Evolutionary conservation across 2,329 filamentous ascomycete species (phyloP).

Genomic region (Ophidiomyces ophidiicola): DNA sequence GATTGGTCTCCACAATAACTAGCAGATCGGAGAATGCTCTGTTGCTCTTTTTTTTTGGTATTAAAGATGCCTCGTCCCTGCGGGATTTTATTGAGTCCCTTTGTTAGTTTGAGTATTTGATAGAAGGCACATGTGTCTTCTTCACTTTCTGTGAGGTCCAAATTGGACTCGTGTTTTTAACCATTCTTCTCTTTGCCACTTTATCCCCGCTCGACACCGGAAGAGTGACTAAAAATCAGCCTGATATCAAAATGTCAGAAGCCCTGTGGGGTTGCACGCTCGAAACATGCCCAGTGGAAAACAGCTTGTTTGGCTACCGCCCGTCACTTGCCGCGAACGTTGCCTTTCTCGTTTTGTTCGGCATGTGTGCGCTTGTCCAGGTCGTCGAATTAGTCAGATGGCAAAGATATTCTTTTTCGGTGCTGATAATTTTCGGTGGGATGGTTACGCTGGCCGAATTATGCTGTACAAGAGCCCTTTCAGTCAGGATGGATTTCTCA

Average conservation of each 20-base stretch:
- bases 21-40: no score
- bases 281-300: conserved; percentile 28
- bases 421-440: conserved; percentile 45
- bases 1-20: no score
- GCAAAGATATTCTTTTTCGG: conserved; percentile 33
- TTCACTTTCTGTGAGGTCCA: no score
- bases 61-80: no score
- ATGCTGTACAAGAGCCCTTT: conserved; percentile 49
- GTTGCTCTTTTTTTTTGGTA: no score
- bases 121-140: no score
- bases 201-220: not conserved
- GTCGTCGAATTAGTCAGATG: conserved; percentile 27
- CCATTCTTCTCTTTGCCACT: conserved; percentile 5
- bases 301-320: conserved; percentile 35
- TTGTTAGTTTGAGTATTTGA: no score
- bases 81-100: no score
- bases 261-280: conserved; percentile 23
- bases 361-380: conserved; percentile 30
- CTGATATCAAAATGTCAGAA: not conserved
- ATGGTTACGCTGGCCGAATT: conserved; percentile 51
- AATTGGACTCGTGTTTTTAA: no score
- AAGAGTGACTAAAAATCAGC: not conserved
- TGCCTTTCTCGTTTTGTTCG: conserved; percentile 35
- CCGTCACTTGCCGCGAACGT: conserved; percentile 33
- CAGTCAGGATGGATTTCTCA: conserved; percentile 47